Base-by-base conservation (phyloP, 768 basidiomycete species). In the Lentinula boryana region DNA sequence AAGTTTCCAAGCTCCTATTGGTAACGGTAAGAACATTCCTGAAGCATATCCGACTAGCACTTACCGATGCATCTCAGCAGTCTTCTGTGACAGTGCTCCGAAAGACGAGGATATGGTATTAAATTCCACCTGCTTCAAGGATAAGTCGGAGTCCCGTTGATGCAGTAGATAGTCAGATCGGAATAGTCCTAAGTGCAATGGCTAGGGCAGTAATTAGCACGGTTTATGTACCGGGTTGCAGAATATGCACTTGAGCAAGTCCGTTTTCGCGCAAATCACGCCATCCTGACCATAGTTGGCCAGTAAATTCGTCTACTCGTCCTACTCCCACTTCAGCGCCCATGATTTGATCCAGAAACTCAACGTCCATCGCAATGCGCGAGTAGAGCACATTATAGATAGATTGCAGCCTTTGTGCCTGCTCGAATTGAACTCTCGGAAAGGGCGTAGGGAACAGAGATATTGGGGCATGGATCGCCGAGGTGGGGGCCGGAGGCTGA, bases 91-190 rank as follows among this genome's bases (percentile, higher is more conserved):
- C 13, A 98, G 77, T 1, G 86, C 68, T 0, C 94, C 96, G 70
- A 98, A 96, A 0, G 94, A 95, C 0, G 88, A 84, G 2, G 95
- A 93, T 63, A 98, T 95, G 8, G 96, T 97, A 70, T 99, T 99
- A 75, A 98, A 97, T 71, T 99, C 96, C 44, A 98, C 96, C 74
- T 99, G 96, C 70, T 95, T 96, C 63, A 99, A 72, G 5, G 75
- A 72, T 13, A 77, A 67, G 3, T 76, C 68, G 32, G 74, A 70
- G 33, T 65, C 62, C 0, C 78, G 77, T 7, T 78, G 72, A 65
- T 99, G 93, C 21, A 98, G 74, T 33, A 98, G 78, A 73, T 98
- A 99, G 75, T 99, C 96, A 9, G 95, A 97, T 58, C 96, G 82
- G 74, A 96, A 97, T 18, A 99, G 74, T 18, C 95, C 95, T 5